phyloP scores from a whole-genome alignment of 495 filamentous ascomycete species.

The Penicillium argentinense region DNA sequence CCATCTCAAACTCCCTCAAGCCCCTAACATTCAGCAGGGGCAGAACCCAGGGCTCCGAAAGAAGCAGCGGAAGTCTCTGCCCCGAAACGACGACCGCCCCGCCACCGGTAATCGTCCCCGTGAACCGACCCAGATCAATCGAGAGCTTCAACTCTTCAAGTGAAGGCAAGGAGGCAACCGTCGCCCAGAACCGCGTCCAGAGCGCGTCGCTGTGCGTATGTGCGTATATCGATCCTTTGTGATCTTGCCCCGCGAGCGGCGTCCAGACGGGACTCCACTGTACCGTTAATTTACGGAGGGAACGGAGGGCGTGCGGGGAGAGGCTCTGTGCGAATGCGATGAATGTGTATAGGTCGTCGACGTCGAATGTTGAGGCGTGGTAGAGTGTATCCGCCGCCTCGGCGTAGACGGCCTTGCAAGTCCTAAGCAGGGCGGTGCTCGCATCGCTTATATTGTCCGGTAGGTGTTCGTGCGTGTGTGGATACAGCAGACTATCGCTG shows the following conservation, averaged over 20 bases:
- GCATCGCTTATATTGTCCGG: slow-evolving; percentile 27
- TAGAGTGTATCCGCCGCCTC: slow-evolving; percentile 39
- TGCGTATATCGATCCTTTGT: slow-evolving; percentile 37
- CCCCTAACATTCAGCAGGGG: slow-evolving; percentile 37
- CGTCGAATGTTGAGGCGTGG: slow-evolving; percentile 30
- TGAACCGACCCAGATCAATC: slow-evolving; percentile 39
- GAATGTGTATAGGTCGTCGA: slow-evolving; percentile 45
- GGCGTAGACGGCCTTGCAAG: slow-evolving; percentile 43
- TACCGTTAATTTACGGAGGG: slow-evolving; percentile 28
- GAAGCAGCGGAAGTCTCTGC: slow-evolving; percentile 25
- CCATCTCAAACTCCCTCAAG: slow-evolving; percentile 35
- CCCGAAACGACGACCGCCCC: slow-evolving; percentile 18
- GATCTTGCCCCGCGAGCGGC: slow-evolving; percentile 33
- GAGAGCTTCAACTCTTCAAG: slow-evolving; percentile 27
- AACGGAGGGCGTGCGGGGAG: slow-evolving; percentile 8
- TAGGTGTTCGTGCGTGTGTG: slow-evolving; percentile 36
- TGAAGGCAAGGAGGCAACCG: slow-evolving; percentile 19
- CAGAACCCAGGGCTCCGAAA: slow-evolving; percentile 32
- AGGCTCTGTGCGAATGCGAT: slow-evolving; percentile 34
- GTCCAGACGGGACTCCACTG: slow-evolving; percentile 44
- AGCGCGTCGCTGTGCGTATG: slow-evolving; percentile 43
- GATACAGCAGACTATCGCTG: slow-evolving; percentile 36
- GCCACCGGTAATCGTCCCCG: slow-evolving; percentile 13
- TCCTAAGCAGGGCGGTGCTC: slow-evolving; percentile 32
- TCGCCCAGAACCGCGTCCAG: slow-evolving; percentile 37